phyloP scores from a whole-genome alignment of 2,329 filamentous ascomycete genomes.

The Hymenotorrendiella dingleyae region DNA sequence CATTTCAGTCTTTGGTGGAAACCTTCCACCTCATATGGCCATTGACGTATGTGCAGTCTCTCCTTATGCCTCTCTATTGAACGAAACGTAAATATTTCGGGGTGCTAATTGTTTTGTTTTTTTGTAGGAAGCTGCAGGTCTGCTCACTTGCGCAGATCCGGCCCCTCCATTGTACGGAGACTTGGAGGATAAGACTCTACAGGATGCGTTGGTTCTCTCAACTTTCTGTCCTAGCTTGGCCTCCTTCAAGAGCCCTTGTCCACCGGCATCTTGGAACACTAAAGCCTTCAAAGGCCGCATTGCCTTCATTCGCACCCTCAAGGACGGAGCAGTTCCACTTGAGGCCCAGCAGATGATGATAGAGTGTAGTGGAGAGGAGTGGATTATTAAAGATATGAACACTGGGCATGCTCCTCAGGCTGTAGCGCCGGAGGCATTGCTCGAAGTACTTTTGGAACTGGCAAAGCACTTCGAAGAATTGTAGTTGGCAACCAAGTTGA shows the following conservation, averaged over 20 bases:
- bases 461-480: background rate
- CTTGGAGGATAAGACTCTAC: background rate
- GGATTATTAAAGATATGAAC: background rate
- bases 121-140: background rate
- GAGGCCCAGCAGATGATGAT: background rate
- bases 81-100: background rate
- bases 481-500: too few species aligned
- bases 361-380: background rate
- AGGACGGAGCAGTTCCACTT: background rate
- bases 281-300: background rate
- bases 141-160: background rate
- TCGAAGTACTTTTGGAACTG: background rate
- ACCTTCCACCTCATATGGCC: too few species aligned
- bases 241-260: background rate
- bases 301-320: background rate
- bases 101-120: too few species aligned
- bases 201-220: background rate
- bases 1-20: too few species aligned
- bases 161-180: background rate
- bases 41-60: too few species aligned
- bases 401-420: background rate
- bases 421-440: background rate
- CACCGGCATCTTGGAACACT: background rate
- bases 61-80: background rate
- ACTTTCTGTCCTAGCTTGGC: background rate